Percentiles rank a stretch among this genome's conserved stretches.
Conservation (phyloP, 2,329 filamentous ascomycete species). For the Torrubiella hemipterigena region DNA sequence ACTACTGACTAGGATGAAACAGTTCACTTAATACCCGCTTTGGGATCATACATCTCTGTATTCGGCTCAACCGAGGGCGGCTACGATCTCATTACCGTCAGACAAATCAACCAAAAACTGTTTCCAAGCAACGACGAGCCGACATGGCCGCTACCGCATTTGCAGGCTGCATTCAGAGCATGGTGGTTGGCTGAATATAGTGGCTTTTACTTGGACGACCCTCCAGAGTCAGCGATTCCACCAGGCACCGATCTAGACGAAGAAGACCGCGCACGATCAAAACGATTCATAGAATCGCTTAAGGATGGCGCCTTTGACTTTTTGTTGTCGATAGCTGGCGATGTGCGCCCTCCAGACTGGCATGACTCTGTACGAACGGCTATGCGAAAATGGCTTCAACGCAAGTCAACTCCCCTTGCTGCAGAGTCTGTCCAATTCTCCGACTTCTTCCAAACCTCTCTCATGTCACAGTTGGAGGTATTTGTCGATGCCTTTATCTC, state of each 20-base stretch:
- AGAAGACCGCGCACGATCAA: slow-evolving; percentile 60
- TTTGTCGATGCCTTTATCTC: slow-evolving; percentile 91
- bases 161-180: slow-evolving; percentile 66
- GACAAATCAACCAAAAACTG: slow-evolving; percentile 57
- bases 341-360: slow-evolving; percentile 72
- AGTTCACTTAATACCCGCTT: slow-evolving; percentile 73
- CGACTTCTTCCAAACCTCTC: slow-evolving; percentile 54
- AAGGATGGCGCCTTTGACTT: slow-evolving; percentile 91
- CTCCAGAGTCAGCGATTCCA: slow-evolving; percentile 41
- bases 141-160: slow-evolving; percentile 59
- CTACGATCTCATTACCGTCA: slow-evolving; percentile 54
- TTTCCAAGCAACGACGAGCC: slow-evolving; percentile 54
- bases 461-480: slow-evolving; percentile 73
- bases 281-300: slow-evolving; percentile 62
- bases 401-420: slow-evolving; percentile 60
- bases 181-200: slow-evolving; percentile 94
- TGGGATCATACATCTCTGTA: slow-evolving; percentile 64
- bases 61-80: slow-evolving; percentile 69
- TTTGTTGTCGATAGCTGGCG: slow-evolving; percentile 71
- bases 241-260: slow-evolving; percentile 52
- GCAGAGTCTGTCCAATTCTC: slow-evolving; percentile 59
- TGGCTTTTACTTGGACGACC: slow-evolving; percentile 71
- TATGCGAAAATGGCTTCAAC: slow-evolving; percentile 70
- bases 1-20: slow-evolving; percentile 1
- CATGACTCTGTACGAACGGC: slow-evolving; percentile 76